Base-by-base conservation (phyloP, 768 basidiomycete genomes). In the Tephrocybe sp. region DNA sequence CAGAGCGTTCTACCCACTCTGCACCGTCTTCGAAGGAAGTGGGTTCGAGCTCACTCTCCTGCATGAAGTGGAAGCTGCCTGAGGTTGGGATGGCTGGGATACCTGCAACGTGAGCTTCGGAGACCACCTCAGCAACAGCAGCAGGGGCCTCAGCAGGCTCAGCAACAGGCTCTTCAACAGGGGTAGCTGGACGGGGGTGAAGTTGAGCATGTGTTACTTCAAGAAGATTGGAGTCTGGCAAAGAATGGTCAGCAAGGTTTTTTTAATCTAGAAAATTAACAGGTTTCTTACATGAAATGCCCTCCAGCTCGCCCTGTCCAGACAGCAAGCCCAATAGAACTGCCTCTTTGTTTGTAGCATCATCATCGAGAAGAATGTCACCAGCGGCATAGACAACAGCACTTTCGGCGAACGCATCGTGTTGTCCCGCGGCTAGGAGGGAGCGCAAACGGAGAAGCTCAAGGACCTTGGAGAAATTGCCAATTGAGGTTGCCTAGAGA, bases 1-100 rank as follows among this genome's bases (percentile, higher is more conserved):
- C 77, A 16, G 75, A 57, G 30, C 72, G 72, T 59, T 84, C 79
- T 9, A 79, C 77, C 77, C 78, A 83, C 60, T 84, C 83, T 7
- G 71, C 72, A 23, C 62, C 72, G 17, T 79, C 72, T 49, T 84
- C 82, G 31, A 80, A 77, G 10, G 73, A 60, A 17, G 75, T 41
- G 0, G 74, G 63, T 54, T 88, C 89, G 32, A 91, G 73, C 60
- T 92, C 89, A 64, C 89, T 90, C 51, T 78, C 85, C 66, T 89
- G 84, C 72, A 92, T 86, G 66, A 92, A 92, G 60, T 79, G 81
- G 76, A 90, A 85, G 67, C 83, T 79, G 49, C 76, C 75, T 0
- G 83, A 71, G 6, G 68, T 63, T 57, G 67, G 65, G 59, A 67
- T 61, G 42, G 54, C 59, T 22, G 79, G 72, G 39, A 80, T 66